phyloP scores from a whole-genome alignment of 768 basidiomycete species.

The Pholiota conissans region DNA sequence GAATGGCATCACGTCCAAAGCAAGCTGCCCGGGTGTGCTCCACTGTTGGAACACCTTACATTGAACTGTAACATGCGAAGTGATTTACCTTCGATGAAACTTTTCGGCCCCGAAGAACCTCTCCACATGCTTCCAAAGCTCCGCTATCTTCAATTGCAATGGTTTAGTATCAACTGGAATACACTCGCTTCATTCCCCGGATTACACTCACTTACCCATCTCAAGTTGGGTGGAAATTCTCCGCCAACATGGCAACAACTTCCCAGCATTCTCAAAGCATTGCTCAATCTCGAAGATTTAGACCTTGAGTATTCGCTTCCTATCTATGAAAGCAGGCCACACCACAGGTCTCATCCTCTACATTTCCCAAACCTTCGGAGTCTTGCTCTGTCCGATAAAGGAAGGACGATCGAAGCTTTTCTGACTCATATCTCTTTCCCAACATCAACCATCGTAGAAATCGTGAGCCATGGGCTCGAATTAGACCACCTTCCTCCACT shows the following conservation, averaged over 20 bases:
- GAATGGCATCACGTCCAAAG: not conserved
- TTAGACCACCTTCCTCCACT: too few relatives aligned
- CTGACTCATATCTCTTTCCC: too few relatives aligned
- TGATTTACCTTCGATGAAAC: not conserved
- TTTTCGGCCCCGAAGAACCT: not conserved
- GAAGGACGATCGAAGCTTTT: too few relatives aligned
- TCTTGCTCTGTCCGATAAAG: too few relatives aligned
- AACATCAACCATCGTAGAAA: too few relatives aligned
- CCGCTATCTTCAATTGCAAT: not conserved
- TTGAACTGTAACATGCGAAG: not conserved
- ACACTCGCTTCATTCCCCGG: not conserved
- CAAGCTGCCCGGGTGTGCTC: not conserved
- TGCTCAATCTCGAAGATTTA: not conserved
- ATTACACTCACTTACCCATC: not conserved
- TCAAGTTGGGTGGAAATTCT: not conserved
- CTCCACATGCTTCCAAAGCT: not conserved
- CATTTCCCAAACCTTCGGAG: too few relatives aligned
- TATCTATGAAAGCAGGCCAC: too few relatives aligned
- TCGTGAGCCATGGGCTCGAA: too few relatives aligned
- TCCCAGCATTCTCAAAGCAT: not conserved
- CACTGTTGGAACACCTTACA: not conserved
- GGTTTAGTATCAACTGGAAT: not conserved
- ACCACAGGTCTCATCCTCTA: too few relatives aligned
- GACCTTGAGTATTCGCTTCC: too few relatives aligned
- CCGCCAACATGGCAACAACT: not conserved